Evolutionary conservation across 75 land plant genomes (phyloP), one percentile per base, ranked within the genome.

Genomic region (Selaginella tamariscina): DNA sequence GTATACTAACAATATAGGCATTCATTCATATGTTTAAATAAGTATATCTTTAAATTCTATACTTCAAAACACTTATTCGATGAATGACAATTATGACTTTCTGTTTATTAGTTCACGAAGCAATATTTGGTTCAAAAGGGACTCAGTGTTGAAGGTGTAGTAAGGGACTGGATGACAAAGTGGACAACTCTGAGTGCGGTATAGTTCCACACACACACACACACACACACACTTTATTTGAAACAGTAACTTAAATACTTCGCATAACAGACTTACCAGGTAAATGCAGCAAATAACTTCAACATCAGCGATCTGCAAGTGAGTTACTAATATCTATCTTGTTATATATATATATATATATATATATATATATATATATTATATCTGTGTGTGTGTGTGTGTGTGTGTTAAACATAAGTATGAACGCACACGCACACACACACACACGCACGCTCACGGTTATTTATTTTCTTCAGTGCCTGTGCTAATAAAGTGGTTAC

Each of bases 401-500:
- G n/a, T n/a, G n/a, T n/a, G n/a, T n/a, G n/a, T n/a, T n/a, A n/a
- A n/a, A n/a, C n/a, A n/a, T n/a, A n/a, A n/a, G n/a, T n/a, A n/a
- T n/a, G n/a, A n/a, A n/a, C n/a, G n/a, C n/a, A n/a, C n/a, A n/a
- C n/a, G n/a, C n/a, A n/a, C n/a, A n/a, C 24, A 24, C 39, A 24
- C 26, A 33, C 0, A 56, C 15, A 31, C 32, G 13, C 33, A 0
- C 33, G 26, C 59, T 32, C 32, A 62, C n/a, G 56, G 24, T 70
- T 39, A 18, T 56, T 5, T 15, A 59, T 0, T 0, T 32, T 77
- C 77, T 39, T 5, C 81, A 87, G 88, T 32, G 77, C 74, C 2
- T 87, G 90, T 68, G 84, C 79, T 62, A 69, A 82, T 55, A 74
- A 69, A 22, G 56, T 87, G 70, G 75, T 77, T 32, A 74, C 69